Percentiles rank a stretch among this genome's conserved stretches.
Conservation (phyloP, 129 eudicot species). For the Tagetes erecta region DNA sequence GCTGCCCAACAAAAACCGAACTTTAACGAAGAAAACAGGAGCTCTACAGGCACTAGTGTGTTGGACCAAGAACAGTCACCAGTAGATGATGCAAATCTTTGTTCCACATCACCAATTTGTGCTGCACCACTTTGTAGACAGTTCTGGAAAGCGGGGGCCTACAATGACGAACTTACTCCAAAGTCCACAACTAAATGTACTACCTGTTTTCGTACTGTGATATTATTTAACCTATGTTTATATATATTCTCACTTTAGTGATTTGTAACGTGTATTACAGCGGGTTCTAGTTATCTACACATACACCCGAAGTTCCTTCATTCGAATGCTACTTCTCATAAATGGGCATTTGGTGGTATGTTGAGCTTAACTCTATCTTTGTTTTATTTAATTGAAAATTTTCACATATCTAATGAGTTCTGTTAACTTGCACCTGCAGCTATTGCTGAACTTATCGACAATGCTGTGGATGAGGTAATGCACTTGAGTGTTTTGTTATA, state of each 20-base stretch:
- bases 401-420: constrained; percentile 9
- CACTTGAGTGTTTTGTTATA: neutral
- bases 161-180: constrained; percentile 49
- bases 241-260: constrained; percentile 17
- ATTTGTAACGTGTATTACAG: constrained; percentile 37
- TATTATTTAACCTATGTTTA: neutral
- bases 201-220: neutral
- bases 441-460: constrained; percentile 66
- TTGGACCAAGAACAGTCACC: constrained; percentile 53
- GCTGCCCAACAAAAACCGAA: constrained; percentile 27
- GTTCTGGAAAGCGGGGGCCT: constrained; percentile 94
- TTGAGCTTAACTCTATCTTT: constrained; percentile 6
- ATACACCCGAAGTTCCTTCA: constrained; percentile 70
- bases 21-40: constrained; percentile 44
- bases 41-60: constrained; percentile 43
- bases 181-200: constrained; percentile 58
- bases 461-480: constrained; percentile 70
- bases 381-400: neutral
- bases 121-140: constrained; percentile 88
- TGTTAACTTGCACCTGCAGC: constrained; percentile 44
- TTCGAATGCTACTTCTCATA: constrained; percentile 77
- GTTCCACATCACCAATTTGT: constrained; percentile 59
- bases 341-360: constrained; percentile 82
- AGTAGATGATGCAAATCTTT: constrained; percentile 52
- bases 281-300: constrained; percentile 46